These are phyloP conservation scores for Decorospora gaudefroyi DNA, from an alignment of 2,329 filamentous ascomycete species.

Conservation along the genomic window DNA sequence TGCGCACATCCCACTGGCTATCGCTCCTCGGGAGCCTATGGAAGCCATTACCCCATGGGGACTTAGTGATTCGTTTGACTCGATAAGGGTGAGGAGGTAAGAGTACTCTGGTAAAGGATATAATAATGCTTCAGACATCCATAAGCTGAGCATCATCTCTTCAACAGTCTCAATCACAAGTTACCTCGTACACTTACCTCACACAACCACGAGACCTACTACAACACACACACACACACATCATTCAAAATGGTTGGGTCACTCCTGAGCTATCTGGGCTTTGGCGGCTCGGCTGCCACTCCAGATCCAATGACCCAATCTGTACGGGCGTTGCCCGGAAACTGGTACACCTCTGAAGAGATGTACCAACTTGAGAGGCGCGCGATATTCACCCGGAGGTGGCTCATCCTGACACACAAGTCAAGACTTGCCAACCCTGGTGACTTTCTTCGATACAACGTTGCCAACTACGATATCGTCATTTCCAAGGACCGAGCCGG, in stretches of 20 bases:
- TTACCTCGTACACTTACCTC: not conserved
- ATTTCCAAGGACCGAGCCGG: constrained; percentile 47
- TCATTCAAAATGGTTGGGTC: constrained; percentile 30
- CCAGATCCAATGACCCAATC: constrained; percentile 25
- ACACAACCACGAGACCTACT: not conserved
- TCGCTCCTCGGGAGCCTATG: constrained; percentile 23
- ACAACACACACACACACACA: not conserved
- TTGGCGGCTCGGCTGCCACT: constrained; percentile 23
- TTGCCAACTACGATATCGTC: constrained; percentile 51
- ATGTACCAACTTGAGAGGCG: constrained; percentile 56
- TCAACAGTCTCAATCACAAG: constrained; percentile 1
- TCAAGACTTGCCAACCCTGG: constrained; percentile 57
- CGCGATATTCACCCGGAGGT: constrained; percentile 59
- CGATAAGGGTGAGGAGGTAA: constrained; percentile 32
- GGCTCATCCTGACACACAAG: constrained; percentile 61
- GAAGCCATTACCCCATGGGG: constrained; percentile 39
- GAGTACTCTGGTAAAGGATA: constrained; percentile 18
- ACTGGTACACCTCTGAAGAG: constrained; percentile 49
- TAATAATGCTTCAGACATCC: constrained; percentile 26
- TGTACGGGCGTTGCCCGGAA: constrained; percentile 50
- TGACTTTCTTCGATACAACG: constrained; percentile 60
- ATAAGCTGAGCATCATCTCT: constrained; percentile 13
- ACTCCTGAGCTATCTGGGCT: constrained; percentile 35
- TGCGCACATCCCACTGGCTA: constrained; percentile 30
- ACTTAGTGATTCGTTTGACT: constrained; percentile 28